Percentiles rank a stretch among this genome's conserved stretches.
Evolutionary conservation across 257 asterid genomes (phyloP).

Genomic region (Voacanga thouarsii): DNA sequence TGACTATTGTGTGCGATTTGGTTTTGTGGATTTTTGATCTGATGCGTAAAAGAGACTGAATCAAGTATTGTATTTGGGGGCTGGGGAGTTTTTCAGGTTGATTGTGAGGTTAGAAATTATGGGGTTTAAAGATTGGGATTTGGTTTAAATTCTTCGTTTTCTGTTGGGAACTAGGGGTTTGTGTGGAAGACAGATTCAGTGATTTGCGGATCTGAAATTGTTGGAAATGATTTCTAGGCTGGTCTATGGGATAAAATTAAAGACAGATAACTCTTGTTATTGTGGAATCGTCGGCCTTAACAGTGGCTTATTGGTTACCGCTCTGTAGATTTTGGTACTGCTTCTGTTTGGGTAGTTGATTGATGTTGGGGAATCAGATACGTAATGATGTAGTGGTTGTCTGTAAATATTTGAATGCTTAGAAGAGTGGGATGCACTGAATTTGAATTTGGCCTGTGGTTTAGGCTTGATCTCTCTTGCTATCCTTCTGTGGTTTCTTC

Average conservation of each 20-base stretch:
- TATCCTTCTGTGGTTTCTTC: too few species aligned
- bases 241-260: neutral
- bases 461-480: too few species aligned
- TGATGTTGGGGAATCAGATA: neutral
- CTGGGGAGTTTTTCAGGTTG: too few species aligned
- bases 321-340: neutral
- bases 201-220: conserved; percentile 15
- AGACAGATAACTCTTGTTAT: neutral
- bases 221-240: neutral
- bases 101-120: neutral
- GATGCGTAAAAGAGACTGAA: conserved; percentile 5
- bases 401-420: neutral
- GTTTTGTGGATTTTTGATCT: conserved; percentile 22
- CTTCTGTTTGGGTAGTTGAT: neutral
- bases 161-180: conserved; percentile 16
- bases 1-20: conserved; percentile 6
- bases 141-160: neutral
- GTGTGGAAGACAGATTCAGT: neutral
- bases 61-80: conserved; percentile 5
- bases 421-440: neutral
- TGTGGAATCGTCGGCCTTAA: neutral
- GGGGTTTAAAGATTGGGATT: neutral
- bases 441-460: neutral
- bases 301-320: neutral
- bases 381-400: neutral